phyloP scores from a whole-genome alignment of 306 rosid genomes.

The Hippophae rhamnoides region DNA sequence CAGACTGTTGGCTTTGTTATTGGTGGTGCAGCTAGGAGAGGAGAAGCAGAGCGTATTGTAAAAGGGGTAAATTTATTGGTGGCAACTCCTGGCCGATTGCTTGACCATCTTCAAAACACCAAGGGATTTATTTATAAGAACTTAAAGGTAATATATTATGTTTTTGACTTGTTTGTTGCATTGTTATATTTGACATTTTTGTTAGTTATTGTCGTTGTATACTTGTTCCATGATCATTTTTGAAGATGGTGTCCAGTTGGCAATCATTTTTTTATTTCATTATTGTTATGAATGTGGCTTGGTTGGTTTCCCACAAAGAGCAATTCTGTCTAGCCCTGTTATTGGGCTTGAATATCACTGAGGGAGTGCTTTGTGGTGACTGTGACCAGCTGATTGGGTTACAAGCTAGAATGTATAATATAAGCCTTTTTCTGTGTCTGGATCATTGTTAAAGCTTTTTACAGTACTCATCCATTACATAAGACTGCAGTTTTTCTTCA shows the following conservation, averaged over 20 bases:
- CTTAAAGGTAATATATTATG: conserved; percentile 43
- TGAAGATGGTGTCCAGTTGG: neutral
- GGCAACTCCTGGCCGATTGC: conserved; percentile 94
- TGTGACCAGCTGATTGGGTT: no score
- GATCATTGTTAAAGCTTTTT: no score
- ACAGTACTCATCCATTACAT: no score
- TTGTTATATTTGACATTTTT: no score
- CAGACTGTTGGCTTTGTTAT: conserved; percentile 80
- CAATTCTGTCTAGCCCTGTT: no score
- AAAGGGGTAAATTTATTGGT: conserved; percentile 82
- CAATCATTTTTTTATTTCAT: neutral
- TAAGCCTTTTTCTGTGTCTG: no score
- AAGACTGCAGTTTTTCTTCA: no score
- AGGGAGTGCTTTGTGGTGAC: no score
- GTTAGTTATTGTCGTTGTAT: neutral
- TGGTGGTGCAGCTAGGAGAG: conserved; percentile 78
- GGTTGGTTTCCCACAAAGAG: no score
- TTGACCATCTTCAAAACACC: conserved; percentile 86
- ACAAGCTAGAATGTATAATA: no score
- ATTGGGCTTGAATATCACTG: no score
- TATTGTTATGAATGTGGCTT: neutral
- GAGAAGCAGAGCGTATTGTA: conserved; percentile 76
- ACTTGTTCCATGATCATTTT: neutral
- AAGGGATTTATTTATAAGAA: conserved; percentile 67
- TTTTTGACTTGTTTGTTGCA: neutral